These are phyloP conservation scores for Stentor coeruleus DNA, from an alignment of 73 alveolate genomes.

Conservation along the genomic window DNA sequence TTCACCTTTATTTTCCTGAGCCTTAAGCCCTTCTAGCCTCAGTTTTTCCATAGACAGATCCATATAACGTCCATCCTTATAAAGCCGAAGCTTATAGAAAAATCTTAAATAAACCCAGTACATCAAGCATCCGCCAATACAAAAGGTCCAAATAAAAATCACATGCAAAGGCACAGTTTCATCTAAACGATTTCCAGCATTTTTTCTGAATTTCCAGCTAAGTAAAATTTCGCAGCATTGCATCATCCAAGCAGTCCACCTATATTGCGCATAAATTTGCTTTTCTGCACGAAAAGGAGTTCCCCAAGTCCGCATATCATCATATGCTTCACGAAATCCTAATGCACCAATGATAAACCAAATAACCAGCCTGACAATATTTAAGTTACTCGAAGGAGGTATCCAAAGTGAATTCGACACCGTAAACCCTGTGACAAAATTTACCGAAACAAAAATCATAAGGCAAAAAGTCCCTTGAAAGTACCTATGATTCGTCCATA, in stretches of 20 bases:
- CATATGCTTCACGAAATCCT: slow-evolving; percentile 69
- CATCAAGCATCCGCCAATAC: background rate
- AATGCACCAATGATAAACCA: slow-evolving; percentile 74
- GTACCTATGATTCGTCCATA: slow-evolving; percentile 55
- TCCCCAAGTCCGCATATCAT: slow-evolving; percentile 58
- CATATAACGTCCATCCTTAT: slow-evolving; percentile 18
- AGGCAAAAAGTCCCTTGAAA: slow-evolving; percentile 58
- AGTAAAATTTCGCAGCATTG: slow-evolving; percentile 52
- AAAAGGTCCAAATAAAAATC: slow-evolving; percentile 26
- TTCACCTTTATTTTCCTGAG: too few species aligned
- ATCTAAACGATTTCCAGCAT: slow-evolving; percentile 49
- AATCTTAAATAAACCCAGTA: background rate
- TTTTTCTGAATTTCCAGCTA: slow-evolving; percentile 51
- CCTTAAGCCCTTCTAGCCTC: too few species aligned
- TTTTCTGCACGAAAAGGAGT: slow-evolving; percentile 46
- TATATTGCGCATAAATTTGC: slow-evolving; percentile 52
- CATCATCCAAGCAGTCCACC: slow-evolving; percentile 66
- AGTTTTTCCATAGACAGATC: too few species aligned
- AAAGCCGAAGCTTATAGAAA: background rate
- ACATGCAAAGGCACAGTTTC: slow-evolving; percentile 44
- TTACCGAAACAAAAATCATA: slow-evolving; percentile 50
- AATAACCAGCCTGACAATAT: slow-evolving; percentile 52
- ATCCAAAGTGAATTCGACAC: slow-evolving; percentile 72
- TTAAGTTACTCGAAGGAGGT: slow-evolving; percentile 64
- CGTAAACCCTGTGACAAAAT: slow-evolving; percentile 76